These are phyloP conservation scores for Steccherinum ochraceum DNA, from an alignment of 768 basidiomycete species.

Conservation along the genomic window DNA sequence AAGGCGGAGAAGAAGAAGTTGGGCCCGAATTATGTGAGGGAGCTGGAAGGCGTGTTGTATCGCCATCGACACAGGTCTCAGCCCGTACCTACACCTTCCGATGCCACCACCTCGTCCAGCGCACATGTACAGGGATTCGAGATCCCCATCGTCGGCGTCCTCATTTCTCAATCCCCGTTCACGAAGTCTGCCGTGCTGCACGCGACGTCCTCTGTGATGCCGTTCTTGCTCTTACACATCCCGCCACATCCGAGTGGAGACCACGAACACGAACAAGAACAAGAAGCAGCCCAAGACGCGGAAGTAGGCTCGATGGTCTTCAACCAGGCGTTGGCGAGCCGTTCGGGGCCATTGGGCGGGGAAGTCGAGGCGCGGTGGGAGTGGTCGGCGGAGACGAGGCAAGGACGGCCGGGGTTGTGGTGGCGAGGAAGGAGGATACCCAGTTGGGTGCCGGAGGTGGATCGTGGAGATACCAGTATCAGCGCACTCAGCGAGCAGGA, in stretches of 20 bases:
- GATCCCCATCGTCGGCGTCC: conserved; percentile 54
- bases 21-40: conserved; percentile 76
- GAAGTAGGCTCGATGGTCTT: conserved; percentile 50
- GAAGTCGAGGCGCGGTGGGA: conserved; percentile 68
- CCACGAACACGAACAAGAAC: not conserved
- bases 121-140: not conserved
- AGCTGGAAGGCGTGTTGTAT: conserved; percentile 84
- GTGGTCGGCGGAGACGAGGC: conserved; percentile 16
- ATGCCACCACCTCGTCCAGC: conserved; percentile 1
- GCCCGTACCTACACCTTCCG: not conserved
- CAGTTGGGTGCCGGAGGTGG: conserved; percentile 1
- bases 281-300: conserved; percentile 3
- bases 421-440: conserved; percentile 29
- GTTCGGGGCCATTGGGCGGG: conserved; percentile 50
- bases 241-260: conserved; percentile 33
- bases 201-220: conserved; percentile 69
- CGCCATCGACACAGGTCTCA: conserved; percentile 27
- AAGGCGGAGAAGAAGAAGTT: conserved; percentile 84
- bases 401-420: conserved; percentile 39
- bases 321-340: conserved; percentile 60
- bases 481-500: not conserved
- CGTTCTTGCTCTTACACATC: conserved; percentile 74
- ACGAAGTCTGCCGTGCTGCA: conserved; percentile 63
- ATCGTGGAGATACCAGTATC: too few species aligned
- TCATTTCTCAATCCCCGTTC: conserved; percentile 79